Conservation (phyloP, 1,284 basidiomycete species). For the Puccinia brachypodii region DNA sequence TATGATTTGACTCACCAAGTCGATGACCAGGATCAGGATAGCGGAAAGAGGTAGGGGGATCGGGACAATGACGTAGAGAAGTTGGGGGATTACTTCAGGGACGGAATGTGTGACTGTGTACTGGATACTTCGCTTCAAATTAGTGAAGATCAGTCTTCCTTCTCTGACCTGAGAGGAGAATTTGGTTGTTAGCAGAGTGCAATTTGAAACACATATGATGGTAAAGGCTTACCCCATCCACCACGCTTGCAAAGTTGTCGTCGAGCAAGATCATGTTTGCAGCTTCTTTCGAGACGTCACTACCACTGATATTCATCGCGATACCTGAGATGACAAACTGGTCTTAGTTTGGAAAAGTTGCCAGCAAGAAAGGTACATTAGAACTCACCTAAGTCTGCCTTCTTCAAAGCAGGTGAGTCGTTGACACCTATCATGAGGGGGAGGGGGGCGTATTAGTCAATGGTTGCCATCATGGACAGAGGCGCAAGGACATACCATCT, state of each 20-base stretch:
- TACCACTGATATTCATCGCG: conserved; percentile 72
- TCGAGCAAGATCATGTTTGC: conserved; percentile 71
- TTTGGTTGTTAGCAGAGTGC: not conserved
- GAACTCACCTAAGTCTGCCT: conserved; percentile 63
- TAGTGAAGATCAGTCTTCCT: conserved; percentile 69
- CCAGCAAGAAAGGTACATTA: not conserved
- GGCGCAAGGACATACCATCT: conserved; percentile 8
- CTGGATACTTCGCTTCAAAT: conserved; percentile 69
- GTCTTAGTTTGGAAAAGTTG: not conserved
- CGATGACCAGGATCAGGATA: conserved; percentile 69
- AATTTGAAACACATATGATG: too few species aligned
- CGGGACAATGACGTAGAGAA: conserved; percentile 61
- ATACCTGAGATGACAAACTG: conserved; percentile 60
- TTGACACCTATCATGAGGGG: conserved; percentile 65
- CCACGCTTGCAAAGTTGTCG: conserved; percentile 65
- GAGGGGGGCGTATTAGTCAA: not conserved
- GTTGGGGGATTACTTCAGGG: conserved; percentile 66
- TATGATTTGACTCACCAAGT: conserved; percentile 57
- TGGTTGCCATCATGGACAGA: not conserved
- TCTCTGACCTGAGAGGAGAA: conserved; percentile 57
- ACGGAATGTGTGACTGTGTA: conserved; percentile 70
- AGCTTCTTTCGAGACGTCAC: conserved; percentile 71
- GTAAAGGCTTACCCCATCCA: conserved; percentile 64
- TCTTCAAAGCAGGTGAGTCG: conserved; percentile 69
- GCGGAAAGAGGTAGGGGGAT: conserved; percentile 68